Evolutionary conservation across 495 filamentous ascomycete species (phyloP).

Genomic region (Hyaloscypha variabilis): DNA sequence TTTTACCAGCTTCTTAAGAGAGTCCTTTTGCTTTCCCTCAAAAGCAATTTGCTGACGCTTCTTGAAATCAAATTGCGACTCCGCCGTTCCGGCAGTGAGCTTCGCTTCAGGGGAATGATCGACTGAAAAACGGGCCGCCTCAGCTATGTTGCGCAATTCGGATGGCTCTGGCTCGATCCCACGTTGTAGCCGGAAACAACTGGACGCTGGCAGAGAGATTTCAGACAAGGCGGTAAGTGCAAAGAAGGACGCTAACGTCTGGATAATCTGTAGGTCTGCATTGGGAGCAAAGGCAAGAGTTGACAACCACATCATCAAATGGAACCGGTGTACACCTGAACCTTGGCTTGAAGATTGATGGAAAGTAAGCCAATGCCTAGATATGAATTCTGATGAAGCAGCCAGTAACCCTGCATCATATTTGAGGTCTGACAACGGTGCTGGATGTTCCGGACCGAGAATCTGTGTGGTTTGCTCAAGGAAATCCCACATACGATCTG

Average conservation of each 20-base stretch:
- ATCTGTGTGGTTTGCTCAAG: not conserved
- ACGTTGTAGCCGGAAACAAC: not conserved
- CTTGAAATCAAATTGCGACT: not conserved
- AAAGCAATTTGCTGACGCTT: not conserved
- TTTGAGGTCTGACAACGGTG: not conserved
- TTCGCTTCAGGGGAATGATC: not conserved
- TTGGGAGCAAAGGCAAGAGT: slow-evolving; percentile 40
- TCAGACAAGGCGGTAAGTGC: slow-evolving; percentile 41
- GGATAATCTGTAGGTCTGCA: slow-evolving; percentile 36
- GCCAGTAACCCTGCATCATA: not conserved
- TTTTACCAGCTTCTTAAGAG: not conserved
- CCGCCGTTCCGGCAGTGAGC: not conserved
- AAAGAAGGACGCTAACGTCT: slow-evolving; percentile 10
- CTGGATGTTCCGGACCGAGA: not conserved
- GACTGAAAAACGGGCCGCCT: not conserved
- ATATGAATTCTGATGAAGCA: not conserved
- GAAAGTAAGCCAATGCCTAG: slow-evolving; percentile 38
- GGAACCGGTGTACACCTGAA: slow-evolving; percentile 31
- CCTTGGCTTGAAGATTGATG: slow-evolving; percentile 35
- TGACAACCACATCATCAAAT: slow-evolving; percentile 49
- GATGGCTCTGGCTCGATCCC: not conserved
- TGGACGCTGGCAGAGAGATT: not conserved
- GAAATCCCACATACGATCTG: not conserved
- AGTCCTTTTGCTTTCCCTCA: not conserved
- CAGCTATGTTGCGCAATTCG: not conserved